A percentile compares a stretch with the other conserved stretches of the same genome.
phyloP scores from a whole-genome alignment of 2,329 filamentous ascomycete genomes.

The Fusarium fujikuroi region DNA sequence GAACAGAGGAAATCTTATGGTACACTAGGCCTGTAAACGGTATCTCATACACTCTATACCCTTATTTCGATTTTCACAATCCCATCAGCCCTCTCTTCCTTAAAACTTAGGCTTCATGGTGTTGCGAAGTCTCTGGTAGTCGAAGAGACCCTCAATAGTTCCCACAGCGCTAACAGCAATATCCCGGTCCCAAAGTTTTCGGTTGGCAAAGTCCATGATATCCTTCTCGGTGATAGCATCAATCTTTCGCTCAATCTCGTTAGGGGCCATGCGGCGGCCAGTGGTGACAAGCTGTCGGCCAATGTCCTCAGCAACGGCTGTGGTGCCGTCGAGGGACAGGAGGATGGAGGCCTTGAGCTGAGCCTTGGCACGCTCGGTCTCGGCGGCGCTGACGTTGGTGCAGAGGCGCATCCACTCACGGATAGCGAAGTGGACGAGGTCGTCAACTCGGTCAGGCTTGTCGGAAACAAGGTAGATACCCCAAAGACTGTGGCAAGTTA shows the following conservation, averaged over 20 bases:
- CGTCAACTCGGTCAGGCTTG: slow-evolving; percentile 86
- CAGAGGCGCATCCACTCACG: slow-evolving; percentile 98
- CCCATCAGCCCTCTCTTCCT: slow-evolving; percentile 45
- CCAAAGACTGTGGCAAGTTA: slow-evolving; percentile 78
- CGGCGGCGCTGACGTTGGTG: slow-evolving; percentile 85
- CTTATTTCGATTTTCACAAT: slow-evolving; percentile 53
- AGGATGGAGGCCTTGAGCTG: slow-evolving; percentile 99
- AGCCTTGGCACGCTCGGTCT: slow-evolving; percentile 98
- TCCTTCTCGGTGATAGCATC: slow-evolving; percentile 93
- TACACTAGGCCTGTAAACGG: slow-evolving; percentile 64
- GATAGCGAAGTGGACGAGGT: slow-evolving; percentile 97
- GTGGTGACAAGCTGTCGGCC: slow-evolving; percentile 98
- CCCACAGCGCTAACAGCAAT: slow-evolving; percentile 93
- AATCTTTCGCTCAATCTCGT: slow-evolving; percentile 94
- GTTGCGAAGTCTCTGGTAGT: slow-evolving; percentile 82
- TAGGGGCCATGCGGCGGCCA: slow-evolving; percentile 87
- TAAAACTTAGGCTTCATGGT: slow-evolving; percentile 87
- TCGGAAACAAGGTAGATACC: slow-evolving; percentile 98
- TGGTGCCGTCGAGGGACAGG: slow-evolving; percentile 96
- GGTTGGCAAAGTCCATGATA: slow-evolving; percentile 94
- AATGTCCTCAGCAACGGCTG: slow-evolving; percentile 96
- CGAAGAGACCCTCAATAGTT: slow-evolving; percentile 84
- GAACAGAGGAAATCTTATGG: slow-evolving; percentile 61
- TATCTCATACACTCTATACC: slow-evolving; percentile 69
- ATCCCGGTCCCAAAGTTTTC: slow-evolving; percentile 97